Percentiles rank a stretch among this genome's conserved stretches.
phyloP scores from a whole-genome alignment of 1,284 basidiomycete species.

The Fomitopsis schrenkii region DNA sequence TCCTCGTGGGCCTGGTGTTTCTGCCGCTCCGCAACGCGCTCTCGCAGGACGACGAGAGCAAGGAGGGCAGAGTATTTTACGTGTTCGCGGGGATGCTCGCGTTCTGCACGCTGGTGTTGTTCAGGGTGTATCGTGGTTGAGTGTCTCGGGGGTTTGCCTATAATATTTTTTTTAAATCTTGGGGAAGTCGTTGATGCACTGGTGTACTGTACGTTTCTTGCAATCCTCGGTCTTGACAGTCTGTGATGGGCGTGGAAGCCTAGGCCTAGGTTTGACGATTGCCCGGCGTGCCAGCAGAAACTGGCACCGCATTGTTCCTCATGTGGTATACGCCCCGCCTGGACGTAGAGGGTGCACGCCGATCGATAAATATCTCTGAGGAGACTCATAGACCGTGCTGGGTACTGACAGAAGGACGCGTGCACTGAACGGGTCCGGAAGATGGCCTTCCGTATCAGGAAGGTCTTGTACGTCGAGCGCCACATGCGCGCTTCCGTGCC shows the following conservation, averaged over 20 bases:
- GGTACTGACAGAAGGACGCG: too few relatives aligned
- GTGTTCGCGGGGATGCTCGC: constrained; percentile 49
- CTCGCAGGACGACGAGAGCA: constrained; percentile 54
- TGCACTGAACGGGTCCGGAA: not conserved
- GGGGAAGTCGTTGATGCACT: not conserved
- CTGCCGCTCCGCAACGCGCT: constrained; percentile 77
- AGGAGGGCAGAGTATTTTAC: constrained; percentile 82
- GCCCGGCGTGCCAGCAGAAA: not conserved
- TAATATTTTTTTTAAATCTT: not conserved
- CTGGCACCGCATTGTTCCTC: not conserved
- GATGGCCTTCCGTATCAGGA: too few relatives aligned
- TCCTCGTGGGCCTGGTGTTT: constrained; percentile 79
- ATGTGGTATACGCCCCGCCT: too few relatives aligned
- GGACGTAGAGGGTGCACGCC: too few relatives aligned
- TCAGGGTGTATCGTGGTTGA: constrained; percentile 25
- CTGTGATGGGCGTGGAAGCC: too few relatives aligned
- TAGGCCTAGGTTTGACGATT: too few relatives aligned
- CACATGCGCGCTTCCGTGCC: too few relatives aligned
- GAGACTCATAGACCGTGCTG: not conserved
- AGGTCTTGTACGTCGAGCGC: too few relatives aligned
- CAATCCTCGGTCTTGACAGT: not conserved
- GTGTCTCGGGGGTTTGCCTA: not conserved
- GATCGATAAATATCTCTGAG: not conserved
- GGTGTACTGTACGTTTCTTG: not conserved
- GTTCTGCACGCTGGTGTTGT: constrained; percentile 26